phyloP scores from a whole-genome alignment of 352 stramenopile genomes.

The Aphanomyces stellatus region DNA sequence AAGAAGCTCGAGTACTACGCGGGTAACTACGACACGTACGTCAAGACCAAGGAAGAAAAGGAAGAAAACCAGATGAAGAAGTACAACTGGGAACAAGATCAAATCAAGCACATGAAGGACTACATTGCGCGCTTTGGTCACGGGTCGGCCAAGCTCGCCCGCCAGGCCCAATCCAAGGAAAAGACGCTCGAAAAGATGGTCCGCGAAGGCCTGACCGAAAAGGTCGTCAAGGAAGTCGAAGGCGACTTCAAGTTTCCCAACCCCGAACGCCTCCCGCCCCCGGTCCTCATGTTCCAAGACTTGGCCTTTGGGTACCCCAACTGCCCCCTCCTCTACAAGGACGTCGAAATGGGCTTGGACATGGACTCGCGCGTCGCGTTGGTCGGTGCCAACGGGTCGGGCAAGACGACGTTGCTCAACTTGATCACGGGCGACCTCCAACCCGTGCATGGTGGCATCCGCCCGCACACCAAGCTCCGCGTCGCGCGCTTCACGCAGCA shows the following conservation, averaged over 20 bases:
- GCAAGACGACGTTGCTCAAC: constrained; percentile 97
- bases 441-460: constrained; percentile 90
- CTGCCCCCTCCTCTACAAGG: constrained; percentile 86
- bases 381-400: constrained; percentile 94
- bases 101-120: constrained; percentile 99
- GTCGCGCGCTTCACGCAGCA: constrained; percentile 97
- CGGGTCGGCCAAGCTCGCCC: constrained; percentile 94
- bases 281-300: constrained; percentile 96
- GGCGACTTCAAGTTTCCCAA: constrained; percentile 96
- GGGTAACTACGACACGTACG: constrained; percentile 98
- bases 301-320: constrained; percentile 94
- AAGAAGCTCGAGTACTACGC: constrained; percentile 96
- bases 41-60: constrained; percentile 93
- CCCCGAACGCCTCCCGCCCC: constrained; percentile 90
- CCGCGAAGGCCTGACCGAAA: constrained; percentile 90
- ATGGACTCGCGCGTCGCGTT: constrained; percentile 95
- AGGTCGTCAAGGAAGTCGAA: constrained; percentile 80
- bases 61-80: constrained; percentile 98
- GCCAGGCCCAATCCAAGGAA: constrained; percentile 96
- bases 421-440: constrained; percentile 94
- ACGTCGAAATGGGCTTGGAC: constrained; percentile 95
- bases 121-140: constrained; percentile 99
- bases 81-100: constrained; percentile 96
- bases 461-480: constrained; percentile 94
- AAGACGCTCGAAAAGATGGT: constrained; percentile 99